Percentiles rank a stretch among this genome's conserved stretches.
Evolutionary conservation across 192 early-diverging fungal species (phyloP).

Genomic region (Kickxella alabastrina): DNA sequence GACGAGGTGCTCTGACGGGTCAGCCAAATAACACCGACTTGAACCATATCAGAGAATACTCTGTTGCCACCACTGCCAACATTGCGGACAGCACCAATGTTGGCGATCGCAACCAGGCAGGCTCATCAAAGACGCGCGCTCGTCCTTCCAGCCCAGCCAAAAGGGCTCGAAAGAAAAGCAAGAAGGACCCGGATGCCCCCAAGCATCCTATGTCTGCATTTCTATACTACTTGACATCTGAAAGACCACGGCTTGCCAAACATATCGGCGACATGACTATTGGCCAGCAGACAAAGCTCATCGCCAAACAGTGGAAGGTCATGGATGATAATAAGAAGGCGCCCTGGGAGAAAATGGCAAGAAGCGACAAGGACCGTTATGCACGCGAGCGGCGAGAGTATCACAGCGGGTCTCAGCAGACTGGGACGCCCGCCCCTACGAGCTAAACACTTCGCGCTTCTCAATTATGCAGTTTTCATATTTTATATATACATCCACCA

Average conservation of each 20-base stretch:
- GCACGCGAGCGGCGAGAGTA: conserved; percentile 60
- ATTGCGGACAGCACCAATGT: too few relatives aligned
- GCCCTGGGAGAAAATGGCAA: conserved; percentile 55
- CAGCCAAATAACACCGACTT: too few relatives aligned
- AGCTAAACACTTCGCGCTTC: too few relatives aligned
- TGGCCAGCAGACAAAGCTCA: conserved; percentile 71
- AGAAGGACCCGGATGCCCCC: conserved; percentile 70
- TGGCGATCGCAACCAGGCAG: too few relatives aligned
- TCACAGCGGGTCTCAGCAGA: conserved; percentile 28
- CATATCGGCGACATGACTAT: conserved; percentile 65
- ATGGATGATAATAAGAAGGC: conserved; percentile 49
- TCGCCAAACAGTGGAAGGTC: conserved; percentile 58
- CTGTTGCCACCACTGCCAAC: too few relatives aligned
- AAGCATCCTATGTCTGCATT: conserved; percentile 87
- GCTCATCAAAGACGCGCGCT: conserved; percentile 16
- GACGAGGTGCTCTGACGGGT: background rate
- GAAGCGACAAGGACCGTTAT: conserved; percentile 59
- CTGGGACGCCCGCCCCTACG: conserved; percentile 11
- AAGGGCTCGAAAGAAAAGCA: conserved; percentile 60
- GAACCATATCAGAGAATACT: too few relatives aligned
- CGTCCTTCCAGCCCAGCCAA: conserved; percentile 35
- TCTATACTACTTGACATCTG: conserved; percentile 68
- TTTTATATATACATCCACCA: too few relatives aligned
- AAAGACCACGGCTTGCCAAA: conserved; percentile 60
- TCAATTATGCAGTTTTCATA: too few relatives aligned